Base-by-base conservation (phyloP, 2,329 filamentous ascomycete genomes). In the Acrocalymma vagum region DNA sequence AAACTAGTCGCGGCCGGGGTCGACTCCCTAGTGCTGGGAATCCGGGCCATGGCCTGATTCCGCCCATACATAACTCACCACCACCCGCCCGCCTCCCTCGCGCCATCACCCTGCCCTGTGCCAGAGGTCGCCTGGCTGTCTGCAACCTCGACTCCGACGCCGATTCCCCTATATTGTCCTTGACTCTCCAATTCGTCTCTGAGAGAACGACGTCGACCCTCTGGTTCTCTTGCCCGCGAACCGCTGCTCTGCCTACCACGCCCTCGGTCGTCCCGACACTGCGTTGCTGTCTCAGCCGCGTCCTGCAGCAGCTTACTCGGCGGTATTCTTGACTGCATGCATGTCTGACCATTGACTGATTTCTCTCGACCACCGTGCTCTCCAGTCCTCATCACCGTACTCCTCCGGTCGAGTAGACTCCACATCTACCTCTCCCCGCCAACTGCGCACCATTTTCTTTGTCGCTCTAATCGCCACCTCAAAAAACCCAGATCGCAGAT, bases 11-110 rank as follows among this genome's bases (percentile, higher is more conserved):
- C n/a, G n/a, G n/a, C n/a, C 52, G 55, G 55, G 49, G 48, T 48
- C 51, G 48, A 52, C 53, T 54, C 62, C 62, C 58, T 52, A 47
- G 37, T 49, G 42, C 48, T 60, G 58, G 61, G 42, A 53, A 42
- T 38, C 48, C 40, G 49, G 55, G 42, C 42, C 45, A 46, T 51
- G 50, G 48, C 29, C 57, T 42, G 29, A 45, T 45, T 35, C 30
- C 29, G 38, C 44, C 46, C 47, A 31, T 62, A 63, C 55, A 58
- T 57, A 58, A 48, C 49, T 51, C 28, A 40, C 49, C 37, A 39
- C 38, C 50, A 30, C 37, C 44, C 51, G 29, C 41, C 27, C 26
- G 13, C 38, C 44, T 42, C 30, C 37, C 39, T 45, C 31, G 45
- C 40, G 34, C 38, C 47, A 46, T 39, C 26, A 29, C 45, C 34